Base-by-base conservation (phyloP, 1,284 basidiomycete genomes). In the Rhodotorula sp. region DNA sequence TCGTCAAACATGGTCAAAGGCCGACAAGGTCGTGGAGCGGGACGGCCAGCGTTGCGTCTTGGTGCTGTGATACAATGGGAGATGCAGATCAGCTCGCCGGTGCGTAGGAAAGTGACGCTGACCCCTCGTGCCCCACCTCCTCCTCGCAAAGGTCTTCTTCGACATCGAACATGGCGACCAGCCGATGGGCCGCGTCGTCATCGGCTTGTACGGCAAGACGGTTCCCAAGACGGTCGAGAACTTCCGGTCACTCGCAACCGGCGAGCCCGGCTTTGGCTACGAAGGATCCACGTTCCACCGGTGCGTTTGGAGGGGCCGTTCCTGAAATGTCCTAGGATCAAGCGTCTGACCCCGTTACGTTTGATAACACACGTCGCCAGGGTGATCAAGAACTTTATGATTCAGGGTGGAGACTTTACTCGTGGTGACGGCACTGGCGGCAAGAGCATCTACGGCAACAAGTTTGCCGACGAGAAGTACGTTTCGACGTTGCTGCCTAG, bases 201-300 rank as follows among this genome's bases (percentile, higher is more conserved):
- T 74, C 51, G 76, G 58, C 58, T 94, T 71, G 26, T 69, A 72
- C 63, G 80, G 53, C 29, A 69, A 94, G 90, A 92, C 91, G 59
- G 92, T 95, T 57, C 87, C 87, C 70, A 87, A 87, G 64, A 65
- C 64, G 4, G 58, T 49, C 12, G 64, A 65, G 42, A 65, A 65
- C 64, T 65, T 65, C 57, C 49, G 64, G 22, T 63, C 69, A 57
- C 83, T 90, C 67, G 80, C 84, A 60, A 87, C 87, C 55, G 93
- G 95, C 70, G 85, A 88, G 78, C 88, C 86, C 76, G 91, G 90
- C 81, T 87, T 84, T 73, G 87, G 88, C 24, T 90, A 89, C 84
- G 84, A 88, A 82, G 88, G 87, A 66, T 87, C 86, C 64, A 75
- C 76, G 6, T 78, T 78, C 72, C 77, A 78, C 82, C 85, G 87